Evolutionary conservation across 2,329 filamentous ascomycete species (phyloP), one percentile per base, ranked within the genome.

Genomic region (Akanthomyces lecanii): DNA sequence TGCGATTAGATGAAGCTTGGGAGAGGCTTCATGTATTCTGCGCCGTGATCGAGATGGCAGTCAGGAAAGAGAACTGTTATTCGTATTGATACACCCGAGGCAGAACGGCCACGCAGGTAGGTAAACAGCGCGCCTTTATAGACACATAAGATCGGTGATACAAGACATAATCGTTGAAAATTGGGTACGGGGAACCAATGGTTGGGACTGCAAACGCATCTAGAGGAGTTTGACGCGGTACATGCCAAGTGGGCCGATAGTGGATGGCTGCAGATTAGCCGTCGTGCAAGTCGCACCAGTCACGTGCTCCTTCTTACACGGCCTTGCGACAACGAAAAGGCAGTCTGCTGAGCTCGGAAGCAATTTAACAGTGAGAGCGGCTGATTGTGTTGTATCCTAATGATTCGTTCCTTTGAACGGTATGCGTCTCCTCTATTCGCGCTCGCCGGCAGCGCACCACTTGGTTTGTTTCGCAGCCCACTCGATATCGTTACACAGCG

Each of bases 221-320:
- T 60, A 23, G 62, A 64, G 50, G 51, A 64, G 62, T 64, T 64
- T 64, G 62, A 64, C 62, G 62, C 62, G 62, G 50, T 61, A 52
- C 50, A 50, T 12, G 28, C 30, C 16, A 28, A 63, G 61, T 63
- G 61, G 61, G 53, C n/a, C 61, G 21, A 42, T 47, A n/a, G 61
- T 58, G 53, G 47, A 63, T 53, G 38, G 61, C 38, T 52, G 45
- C 36, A 52, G 52, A 50, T 36, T 51, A 44, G 42, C 33, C 33
- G 28, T 28, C 28, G 21, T 16, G 12, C 10, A 25, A 48, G 53
- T 47, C 44, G 12, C 18, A 53, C 36, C 8, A 36, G 47, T 63
- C 61, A 63, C 61, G 61, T 63, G 61, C 36, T 10, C 44, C 42
- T 23, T 50, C 47, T 62, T 42, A 62, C 51, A 58, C 50, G 57